Percentiles rank a stretch among this genome's conserved stretches.
These are phyloP conservation scores for Phaeoacremonium minimum DNA, from an alignment of 2,329 filamentous ascomycete species.

Conservation along the genomic window DNA sequence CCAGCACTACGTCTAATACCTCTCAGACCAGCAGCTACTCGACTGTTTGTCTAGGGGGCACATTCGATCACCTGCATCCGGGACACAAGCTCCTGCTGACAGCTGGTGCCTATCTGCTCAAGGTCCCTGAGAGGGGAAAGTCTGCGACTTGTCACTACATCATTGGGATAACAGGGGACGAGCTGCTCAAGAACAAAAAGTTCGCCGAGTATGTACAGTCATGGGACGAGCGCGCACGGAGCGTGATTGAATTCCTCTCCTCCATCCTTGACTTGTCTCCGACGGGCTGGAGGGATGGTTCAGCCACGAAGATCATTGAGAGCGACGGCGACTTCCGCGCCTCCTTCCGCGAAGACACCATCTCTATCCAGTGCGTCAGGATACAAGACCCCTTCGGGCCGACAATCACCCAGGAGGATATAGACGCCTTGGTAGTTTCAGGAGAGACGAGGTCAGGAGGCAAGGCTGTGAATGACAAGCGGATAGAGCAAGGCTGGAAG, in stretches of 20 bases:
- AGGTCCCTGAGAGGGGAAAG: conserved; percentile 37
- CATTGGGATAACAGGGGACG: conserved; percentile 84
- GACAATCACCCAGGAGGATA: conserved; percentile 74
- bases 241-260: conserved; percentile 68
- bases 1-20: conserved; percentile 8
- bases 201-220: conserved; percentile 75
- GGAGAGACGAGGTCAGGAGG: conserved; percentile 84
- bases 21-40: conserved; percentile 36
- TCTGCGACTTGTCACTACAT: conserved; percentile 55
- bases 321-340: conserved; percentile 45
- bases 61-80: conserved; percentile 92
- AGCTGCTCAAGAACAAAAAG: conserved; percentile 84
- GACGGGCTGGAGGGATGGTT: conserved; percentile 37
- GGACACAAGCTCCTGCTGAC: conserved; percentile 95
- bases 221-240: conserved; percentile 70
- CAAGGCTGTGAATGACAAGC: conserved; percentile 78
- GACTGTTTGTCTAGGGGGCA: conserved; percentile 80
- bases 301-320: conserved; percentile 27
- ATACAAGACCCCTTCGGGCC: conserved; percentile 89
- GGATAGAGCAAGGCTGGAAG: conserved; percentile 71
- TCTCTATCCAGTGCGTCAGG: conserved; percentile 74
- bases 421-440: conserved; percentile 81
- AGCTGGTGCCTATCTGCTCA: conserved; percentile 72
- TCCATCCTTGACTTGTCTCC: conserved; percentile 47
- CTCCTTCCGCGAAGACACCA: conserved; percentile 50